These are phyloP conservation scores for Trebouxiophyceae sp. DNA, from an alignment of 163 green algal species.

Conservation along the genomic window DNA sequence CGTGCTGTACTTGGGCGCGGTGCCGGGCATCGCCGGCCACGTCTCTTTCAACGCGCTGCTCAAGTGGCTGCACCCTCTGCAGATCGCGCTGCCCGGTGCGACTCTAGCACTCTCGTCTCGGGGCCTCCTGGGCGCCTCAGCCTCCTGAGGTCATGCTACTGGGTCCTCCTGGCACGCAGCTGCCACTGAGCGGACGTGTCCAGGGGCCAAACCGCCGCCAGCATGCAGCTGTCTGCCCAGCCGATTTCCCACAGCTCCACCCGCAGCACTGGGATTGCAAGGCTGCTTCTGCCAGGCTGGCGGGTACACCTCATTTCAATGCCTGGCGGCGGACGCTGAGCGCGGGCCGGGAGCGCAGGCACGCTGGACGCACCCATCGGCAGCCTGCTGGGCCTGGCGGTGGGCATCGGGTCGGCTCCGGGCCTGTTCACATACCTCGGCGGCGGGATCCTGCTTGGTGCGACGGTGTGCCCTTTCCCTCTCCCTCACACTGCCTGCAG, in stretches of 20 bases:
- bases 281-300: not conserved
- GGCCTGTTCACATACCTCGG: constrained; percentile 42
- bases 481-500: constrained; percentile 11
- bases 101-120: constrained; percentile 46
- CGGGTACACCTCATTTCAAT: too few species aligned
- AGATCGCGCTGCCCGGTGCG: constrained; percentile 18
- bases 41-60: constrained; percentile 68
- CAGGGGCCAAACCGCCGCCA: not conserved
- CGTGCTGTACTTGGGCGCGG: constrained; percentile 55
- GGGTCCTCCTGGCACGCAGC: not conserved
- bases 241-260: not conserved
- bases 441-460: constrained; percentile 40
- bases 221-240: not conserved
- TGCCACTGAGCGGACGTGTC: not conserved
- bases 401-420: constrained; percentile 35
- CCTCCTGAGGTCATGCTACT: too few species aligned
- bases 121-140: too few species aligned
- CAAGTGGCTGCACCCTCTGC: constrained; percentile 43
- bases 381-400: constrained; percentile 34
- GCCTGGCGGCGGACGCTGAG: too few species aligned
- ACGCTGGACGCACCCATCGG: constrained; percentile 61
- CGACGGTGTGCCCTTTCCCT: constrained; percentile 31
- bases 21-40: constrained; percentile 48
- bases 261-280: not conserved
- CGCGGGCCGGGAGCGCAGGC: too few species aligned